Conservation (phyloP, 192 early-diverging fungal genomes). For the Coemansia sp. region DNA sequence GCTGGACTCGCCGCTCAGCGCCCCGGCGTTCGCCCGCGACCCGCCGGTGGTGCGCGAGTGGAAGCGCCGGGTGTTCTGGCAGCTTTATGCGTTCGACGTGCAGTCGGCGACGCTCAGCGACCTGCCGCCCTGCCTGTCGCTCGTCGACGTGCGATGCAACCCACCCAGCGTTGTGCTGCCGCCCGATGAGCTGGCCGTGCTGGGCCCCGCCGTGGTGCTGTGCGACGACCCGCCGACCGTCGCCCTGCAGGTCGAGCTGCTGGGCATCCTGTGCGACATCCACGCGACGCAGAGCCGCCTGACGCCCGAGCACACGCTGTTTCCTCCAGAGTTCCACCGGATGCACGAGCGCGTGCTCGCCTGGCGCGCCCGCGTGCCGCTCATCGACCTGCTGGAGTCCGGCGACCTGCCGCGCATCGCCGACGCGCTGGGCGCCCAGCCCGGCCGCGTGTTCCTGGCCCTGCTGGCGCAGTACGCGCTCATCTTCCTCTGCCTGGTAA, state of each 20-base stretch:
- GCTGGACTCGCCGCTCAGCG: slow-evolving; percentile 40
- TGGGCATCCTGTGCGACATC: slow-evolving; percentile 40
- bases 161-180: no score
- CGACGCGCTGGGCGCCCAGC: slow-evolving; percentile 4
- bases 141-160: slow-evolving; percentile 39
- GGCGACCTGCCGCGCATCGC: slow-evolving; percentile 17
- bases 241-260: slow-evolving; percentile 28
- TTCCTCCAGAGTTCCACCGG: slow-evolving; percentile 18
- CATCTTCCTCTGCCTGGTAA: slow-evolving; percentile 41
- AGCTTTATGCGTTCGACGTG: slow-evolving; percentile 42
- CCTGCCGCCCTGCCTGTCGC: slow-evolving; percentile 28
- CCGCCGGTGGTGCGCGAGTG: slow-evolving; percentile 31
- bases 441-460: slow-evolving; percentile 22
- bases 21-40: slow-evolving; percentile 27
- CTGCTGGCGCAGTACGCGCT: slow-evolving; percentile 38
- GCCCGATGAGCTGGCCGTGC: slow-evolving; percentile 6
- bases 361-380: slow-evolving; percentile 30
- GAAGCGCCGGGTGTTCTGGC: slow-evolving; percentile 54
- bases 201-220: slow-evolving; percentile 41
- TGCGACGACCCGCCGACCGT: slow-evolving; percentile 34
- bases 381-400: slow-evolving; percentile 16
- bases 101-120: slow-evolving; percentile 37
- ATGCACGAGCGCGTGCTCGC: slow-evolving; percentile 16
- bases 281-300: slow-evolving; percentile 26
- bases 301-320: slow-evolving; percentile 28